Evolutionary conservation across 1,139 yeast species (phyloP).

Genomic region (Candida freyschussii): DNA sequence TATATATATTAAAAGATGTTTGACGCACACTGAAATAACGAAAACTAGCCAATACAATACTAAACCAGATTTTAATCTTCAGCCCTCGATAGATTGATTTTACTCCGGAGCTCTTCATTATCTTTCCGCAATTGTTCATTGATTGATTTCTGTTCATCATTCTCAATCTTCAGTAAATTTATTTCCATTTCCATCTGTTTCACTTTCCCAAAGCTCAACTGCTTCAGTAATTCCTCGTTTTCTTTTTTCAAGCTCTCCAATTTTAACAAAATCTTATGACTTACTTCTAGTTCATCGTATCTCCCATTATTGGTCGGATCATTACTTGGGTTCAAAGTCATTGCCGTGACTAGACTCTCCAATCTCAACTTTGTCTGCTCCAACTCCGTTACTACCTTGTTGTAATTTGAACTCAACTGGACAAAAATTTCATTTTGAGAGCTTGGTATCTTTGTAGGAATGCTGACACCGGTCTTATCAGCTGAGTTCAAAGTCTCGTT

Average conservation of each 20-base stretch:
- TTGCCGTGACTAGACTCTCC: slow-evolving; percentile 59
- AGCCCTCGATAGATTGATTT: too few species aligned
- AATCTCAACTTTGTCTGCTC: slow-evolving; percentile 55
- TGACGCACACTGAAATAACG: too few species aligned
- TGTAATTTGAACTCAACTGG: slow-evolving; percentile 16
- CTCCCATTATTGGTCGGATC: slow-evolving; percentile 44
- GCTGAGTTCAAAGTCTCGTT: slow-evolving; percentile 18
- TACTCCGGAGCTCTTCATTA: slow-evolving; percentile 62
- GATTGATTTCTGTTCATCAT: slow-evolving; percentile 43
- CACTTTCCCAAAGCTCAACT: slow-evolving; percentile 68
- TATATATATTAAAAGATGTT: too few species aligned
- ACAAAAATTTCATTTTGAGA: slow-evolving; percentile 21
- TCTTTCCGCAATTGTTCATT: slow-evolving; percentile 46
- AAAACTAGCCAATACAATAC: too few species aligned
- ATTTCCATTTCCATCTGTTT: slow-evolving; percentile 68
- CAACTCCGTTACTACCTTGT: slow-evolving; percentile 41
- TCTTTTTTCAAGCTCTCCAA: slow-evolving; percentile 60
- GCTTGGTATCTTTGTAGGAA: slow-evolving; percentile 14
- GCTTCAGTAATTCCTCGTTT: slow-evolving; percentile 63
- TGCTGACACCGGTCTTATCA: neutral
- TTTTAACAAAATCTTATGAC: slow-evolving; percentile 69
- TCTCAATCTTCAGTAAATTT: slow-evolving; percentile 53
- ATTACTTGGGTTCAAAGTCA: slow-evolving; percentile 41
- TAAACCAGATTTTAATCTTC: too few species aligned
- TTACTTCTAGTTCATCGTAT: slow-evolving; percentile 69